Conservation (phyloP, 805 yeast genomes). For the Ogataea degrootiae region DNA sequence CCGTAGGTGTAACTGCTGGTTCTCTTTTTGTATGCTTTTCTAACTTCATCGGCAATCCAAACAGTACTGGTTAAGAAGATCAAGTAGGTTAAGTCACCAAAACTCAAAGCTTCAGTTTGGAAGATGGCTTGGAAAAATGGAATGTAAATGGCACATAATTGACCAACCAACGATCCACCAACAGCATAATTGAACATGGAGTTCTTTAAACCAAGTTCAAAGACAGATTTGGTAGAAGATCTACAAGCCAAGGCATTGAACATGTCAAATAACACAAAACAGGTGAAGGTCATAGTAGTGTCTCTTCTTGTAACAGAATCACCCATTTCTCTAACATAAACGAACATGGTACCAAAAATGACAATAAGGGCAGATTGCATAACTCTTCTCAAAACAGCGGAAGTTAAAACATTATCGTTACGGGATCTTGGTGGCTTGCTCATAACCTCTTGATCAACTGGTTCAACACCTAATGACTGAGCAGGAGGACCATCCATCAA, state of each 20-base stretch:
- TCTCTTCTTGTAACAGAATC: constrained; percentile 89
- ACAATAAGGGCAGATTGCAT: constrained; percentile 74
- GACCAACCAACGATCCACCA: constrained; percentile 81
- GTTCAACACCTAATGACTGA: constrained; percentile 94
- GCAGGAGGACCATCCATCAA: constrained; percentile 99
- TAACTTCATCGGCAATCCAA: constrained; percentile 76
- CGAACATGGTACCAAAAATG: constrained; percentile 78
- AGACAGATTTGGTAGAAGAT: constrained; percentile 76
- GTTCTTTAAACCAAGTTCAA: constrained; percentile 77
- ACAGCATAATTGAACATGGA: constrained; percentile 93
- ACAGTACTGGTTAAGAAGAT: constrained; percentile 69
- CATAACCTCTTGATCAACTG: constrained; percentile 95
- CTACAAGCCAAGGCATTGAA: constrained; percentile 95
- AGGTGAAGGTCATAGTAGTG: constrained; percentile 97
- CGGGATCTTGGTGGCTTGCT: constrained; percentile 92
- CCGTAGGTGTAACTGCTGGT: constrained; percentile 16
- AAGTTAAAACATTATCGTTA: constrained; percentile 76
- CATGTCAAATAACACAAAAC: constrained; percentile 94
- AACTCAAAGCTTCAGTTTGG: constrained; percentile 85
- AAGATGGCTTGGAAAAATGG: constrained; percentile 90
- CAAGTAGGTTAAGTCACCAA: constrained; percentile 66
- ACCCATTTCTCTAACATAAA: constrained; percentile 81
- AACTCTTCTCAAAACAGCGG: constrained; percentile 63
- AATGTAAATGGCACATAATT: constrained; percentile 85
- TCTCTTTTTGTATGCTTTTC: constrained; percentile 42